These are phyloP conservation scores for Naganishia onofrii DNA, from an alignment of 768 basidiomycete genomes.

Conservation along the genomic window DNA sequence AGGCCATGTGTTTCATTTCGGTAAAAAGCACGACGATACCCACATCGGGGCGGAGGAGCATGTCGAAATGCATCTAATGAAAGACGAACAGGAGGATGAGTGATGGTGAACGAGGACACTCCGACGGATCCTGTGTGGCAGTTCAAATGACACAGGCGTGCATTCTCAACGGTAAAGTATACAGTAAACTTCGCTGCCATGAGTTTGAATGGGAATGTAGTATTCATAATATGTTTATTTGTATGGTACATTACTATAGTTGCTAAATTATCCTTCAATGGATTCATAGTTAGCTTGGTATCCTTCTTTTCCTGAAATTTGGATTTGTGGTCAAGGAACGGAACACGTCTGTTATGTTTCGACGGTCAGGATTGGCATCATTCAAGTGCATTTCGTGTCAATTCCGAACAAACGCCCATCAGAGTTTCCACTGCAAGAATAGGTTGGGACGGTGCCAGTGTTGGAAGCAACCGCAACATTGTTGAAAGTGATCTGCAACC, in stretches of 20 bases:
- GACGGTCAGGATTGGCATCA: not conserved
- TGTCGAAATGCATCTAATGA: not conserved
- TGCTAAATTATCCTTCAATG: no score
- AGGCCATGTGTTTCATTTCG: constrained; percentile 19
- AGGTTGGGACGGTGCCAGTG: not conserved
- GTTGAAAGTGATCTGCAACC: not conserved
- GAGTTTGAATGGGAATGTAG: no score
- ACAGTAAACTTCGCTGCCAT: no score
- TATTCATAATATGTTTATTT: no score
- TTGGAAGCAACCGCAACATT: not conserved
- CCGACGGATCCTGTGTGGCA: no score
- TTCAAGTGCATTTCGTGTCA: not conserved
- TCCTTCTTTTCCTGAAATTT: no score
- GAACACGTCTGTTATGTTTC: no score
- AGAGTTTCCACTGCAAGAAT: constrained; percentile 1
- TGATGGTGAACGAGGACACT: not conserved
- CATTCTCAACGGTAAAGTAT: no score
- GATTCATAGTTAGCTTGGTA: no score
- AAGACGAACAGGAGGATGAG: not conserved
- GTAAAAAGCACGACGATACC: constrained; percentile 5
- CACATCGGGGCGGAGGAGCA: not conserved
- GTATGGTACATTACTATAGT: no score
- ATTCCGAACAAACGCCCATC: constrained; percentile 1
- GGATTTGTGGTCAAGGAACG: no score
- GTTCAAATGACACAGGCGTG: no score